These are phyloP conservation scores for Candida ponderosae DNA, from an alignment of 805 yeast genomes.

Conservation along the genomic window DNA sequence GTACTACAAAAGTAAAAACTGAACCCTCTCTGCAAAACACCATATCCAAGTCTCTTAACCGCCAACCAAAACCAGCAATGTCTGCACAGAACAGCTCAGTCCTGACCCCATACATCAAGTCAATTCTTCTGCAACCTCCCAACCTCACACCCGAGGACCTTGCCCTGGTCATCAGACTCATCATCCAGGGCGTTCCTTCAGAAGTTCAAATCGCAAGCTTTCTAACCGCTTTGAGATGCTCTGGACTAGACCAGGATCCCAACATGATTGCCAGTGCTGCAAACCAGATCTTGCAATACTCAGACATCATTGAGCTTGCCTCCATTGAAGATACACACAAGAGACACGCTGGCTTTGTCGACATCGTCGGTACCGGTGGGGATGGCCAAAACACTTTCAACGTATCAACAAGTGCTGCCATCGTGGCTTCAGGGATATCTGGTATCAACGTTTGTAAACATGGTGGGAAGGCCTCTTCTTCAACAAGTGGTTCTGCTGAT, in stretches of 20 bases:
- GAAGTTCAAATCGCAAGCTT: constrained; percentile 74
- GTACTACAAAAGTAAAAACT: too few species aligned
- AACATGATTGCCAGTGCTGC: constrained; percentile 85
- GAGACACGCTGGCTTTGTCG: constrained; percentile 59
- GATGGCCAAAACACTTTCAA: constrained; percentile 97
- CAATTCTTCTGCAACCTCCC: constrained; percentile 53
- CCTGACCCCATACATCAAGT: constrained; percentile 55
- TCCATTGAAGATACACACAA: not conserved
- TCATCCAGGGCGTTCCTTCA: constrained; percentile 52
- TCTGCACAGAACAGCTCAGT: not conserved
- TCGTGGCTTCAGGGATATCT: constrained; percentile 82
- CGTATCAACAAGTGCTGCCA: constrained; percentile 91
- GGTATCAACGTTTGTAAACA: constrained; percentile 78
- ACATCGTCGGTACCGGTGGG: constrained; percentile 98
- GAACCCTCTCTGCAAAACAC: too few species aligned
- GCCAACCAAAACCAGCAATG: too few species aligned
- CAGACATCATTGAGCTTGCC: constrained; percentile 38
- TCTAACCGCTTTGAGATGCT: constrained; percentile 65
- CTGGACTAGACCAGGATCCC: constrained; percentile 74
- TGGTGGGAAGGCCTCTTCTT: constrained; percentile 96
- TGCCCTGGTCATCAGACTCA: constrained; percentile 48
- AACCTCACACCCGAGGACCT: constrained; percentile 59
- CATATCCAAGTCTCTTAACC: too few species aligned
- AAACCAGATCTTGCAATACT: constrained; percentile 56
- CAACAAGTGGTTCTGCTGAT: constrained; percentile 92